These are phyloP conservation scores for Lactarius hatsudake DNA, from an alignment of 768 basidiomycete species.

Conservation along the genomic window DNA sequence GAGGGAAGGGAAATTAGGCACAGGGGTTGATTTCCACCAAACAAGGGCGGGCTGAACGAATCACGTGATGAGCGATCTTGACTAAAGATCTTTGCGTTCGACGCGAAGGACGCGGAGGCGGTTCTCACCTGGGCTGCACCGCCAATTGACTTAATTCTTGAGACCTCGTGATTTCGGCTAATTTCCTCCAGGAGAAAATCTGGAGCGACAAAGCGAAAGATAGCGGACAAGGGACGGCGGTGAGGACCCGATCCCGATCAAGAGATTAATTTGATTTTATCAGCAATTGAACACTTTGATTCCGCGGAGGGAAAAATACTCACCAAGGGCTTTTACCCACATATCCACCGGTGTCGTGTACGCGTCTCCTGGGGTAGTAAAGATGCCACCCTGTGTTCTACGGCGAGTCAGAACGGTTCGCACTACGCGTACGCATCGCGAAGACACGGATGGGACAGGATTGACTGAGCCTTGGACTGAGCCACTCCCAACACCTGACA, in stretches of 20 bases:
- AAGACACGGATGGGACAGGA: not conserved
- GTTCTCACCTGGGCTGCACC: constrained; percentile 65
- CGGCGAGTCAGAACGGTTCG: constrained; percentile 16
- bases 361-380: constrained; percentile 82
- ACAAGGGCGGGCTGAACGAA: constrained; percentile 61
- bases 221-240: not conserved
- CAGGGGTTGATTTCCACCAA: constrained; percentile 82
- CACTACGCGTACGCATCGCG: not conserved
- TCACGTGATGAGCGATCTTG: constrained; percentile 20
- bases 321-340: constrained; percentile 87
- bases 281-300: constrained; percentile 20
- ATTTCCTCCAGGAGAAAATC: constrained; percentile 77
- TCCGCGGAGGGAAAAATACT: constrained; percentile 35
- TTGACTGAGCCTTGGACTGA: not conserved
- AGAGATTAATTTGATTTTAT: constrained; percentile 59
- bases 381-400: constrained; percentile 84
- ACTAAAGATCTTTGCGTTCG: constrained; percentile 6
- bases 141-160: constrained; percentile 70
- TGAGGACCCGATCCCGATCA: constrained; percentile 22
- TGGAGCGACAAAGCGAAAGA: constrained; percentile 31
- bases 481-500: not conserved
- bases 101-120: constrained; percentile 11
- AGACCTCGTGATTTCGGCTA: constrained; percentile 62
- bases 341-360: constrained; percentile 87
- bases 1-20: constrained; percentile 67